Conservation (phyloP, 352 stramenopile species). For the Thalassiosira ordinaria region DNA sequence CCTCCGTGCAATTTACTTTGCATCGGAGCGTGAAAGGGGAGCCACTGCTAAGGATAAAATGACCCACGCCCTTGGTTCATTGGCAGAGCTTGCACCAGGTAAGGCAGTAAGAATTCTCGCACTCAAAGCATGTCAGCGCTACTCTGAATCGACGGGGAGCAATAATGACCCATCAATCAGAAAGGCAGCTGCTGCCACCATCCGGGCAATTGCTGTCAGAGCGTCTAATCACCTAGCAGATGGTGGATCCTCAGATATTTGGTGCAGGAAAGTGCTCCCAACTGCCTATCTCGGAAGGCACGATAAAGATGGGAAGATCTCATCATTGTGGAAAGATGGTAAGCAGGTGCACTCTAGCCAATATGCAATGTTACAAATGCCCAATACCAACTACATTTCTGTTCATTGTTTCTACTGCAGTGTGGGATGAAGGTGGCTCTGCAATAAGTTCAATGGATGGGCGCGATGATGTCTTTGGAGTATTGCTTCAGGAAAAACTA, state of each 20-base stretch:
- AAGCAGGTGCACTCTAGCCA: too few relatives aligned
- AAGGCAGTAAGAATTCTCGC: conserved; percentile 69
- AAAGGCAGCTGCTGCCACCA: conserved; percentile 65
- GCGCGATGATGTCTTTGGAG: conserved; percentile 57
- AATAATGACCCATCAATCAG: conserved; percentile 76
- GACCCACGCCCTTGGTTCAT: conserved; percentile 73
- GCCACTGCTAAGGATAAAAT: conserved; percentile 79
- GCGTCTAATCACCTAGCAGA: conserved; percentile 75
- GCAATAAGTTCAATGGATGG: conserved; percentile 29
- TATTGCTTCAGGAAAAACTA: conserved; percentile 72
- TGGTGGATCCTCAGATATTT: conserved; percentile 77
- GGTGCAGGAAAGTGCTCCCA: conserved; percentile 72
- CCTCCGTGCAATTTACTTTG: conserved; percentile 79
- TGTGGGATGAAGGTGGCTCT: conserved; percentile 82
- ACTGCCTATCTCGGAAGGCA: conserved; percentile 77
- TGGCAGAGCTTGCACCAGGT: conserved; percentile 73
- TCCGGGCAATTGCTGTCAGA: conserved; percentile 77
- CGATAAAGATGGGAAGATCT: conserved; percentile 71
- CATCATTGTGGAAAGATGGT: conserved; percentile 70
- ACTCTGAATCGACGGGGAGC: conserved; percentile 70
- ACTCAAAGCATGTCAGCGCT: conserved; percentile 70
- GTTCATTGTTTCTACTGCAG: not conserved
- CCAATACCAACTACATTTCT: not conserved
- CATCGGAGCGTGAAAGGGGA: conserved; percentile 74
- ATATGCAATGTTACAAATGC: not conserved